A percentile compares a stretch with the other conserved stretches of the same genome.
Evolutionary conservation across 768 basidiomycete genomes (phyloP).

Genomic region (Panaeolus cyanescens): DNA sequence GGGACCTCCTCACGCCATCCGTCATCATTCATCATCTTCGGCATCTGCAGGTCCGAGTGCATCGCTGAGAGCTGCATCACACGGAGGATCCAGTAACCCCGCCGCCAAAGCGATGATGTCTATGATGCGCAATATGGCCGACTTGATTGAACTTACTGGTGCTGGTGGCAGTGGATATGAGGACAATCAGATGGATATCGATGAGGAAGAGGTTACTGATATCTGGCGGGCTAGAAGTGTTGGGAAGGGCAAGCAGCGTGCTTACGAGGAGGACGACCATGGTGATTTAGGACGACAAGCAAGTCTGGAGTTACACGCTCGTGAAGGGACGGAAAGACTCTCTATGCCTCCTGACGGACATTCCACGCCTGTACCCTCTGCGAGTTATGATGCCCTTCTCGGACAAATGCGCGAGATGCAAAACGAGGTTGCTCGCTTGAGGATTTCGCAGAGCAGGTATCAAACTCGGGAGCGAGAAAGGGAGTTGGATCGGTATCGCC

Average conservation of each 20-base stretch:
- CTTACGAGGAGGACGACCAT: neutral
- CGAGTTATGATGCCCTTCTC: neutral
- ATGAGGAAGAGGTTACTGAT: neutral
- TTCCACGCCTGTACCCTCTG: neutral
- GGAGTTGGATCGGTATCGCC: neutral
- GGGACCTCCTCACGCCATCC: neutral
- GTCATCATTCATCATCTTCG: conserved; percentile 1
- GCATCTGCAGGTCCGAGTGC: neutral
- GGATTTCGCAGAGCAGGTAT: neutral
- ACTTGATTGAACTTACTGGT: conserved; percentile 8
- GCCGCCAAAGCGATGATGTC: conserved; percentile 8
- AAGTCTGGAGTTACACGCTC: neutral
- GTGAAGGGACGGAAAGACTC: neutral
- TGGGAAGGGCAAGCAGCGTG: conserved; percentile 6
- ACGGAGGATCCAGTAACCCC: neutral
- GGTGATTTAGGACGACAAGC: neutral
- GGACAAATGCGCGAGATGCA: neutral
- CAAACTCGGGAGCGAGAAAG: neutral
- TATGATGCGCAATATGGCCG: conserved; percentile 13
- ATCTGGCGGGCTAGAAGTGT: neutral
- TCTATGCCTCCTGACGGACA: neutral
- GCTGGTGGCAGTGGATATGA: neutral
- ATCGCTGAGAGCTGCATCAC: neutral
- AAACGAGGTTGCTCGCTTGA: neutral
- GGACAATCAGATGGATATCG: neutral